Evolutionary conservation across 2,329 filamentous ascomycete species (phyloP), one percentile per base, ranked within the genome.

Genomic region (Xylariaceae sp.): DNA sequence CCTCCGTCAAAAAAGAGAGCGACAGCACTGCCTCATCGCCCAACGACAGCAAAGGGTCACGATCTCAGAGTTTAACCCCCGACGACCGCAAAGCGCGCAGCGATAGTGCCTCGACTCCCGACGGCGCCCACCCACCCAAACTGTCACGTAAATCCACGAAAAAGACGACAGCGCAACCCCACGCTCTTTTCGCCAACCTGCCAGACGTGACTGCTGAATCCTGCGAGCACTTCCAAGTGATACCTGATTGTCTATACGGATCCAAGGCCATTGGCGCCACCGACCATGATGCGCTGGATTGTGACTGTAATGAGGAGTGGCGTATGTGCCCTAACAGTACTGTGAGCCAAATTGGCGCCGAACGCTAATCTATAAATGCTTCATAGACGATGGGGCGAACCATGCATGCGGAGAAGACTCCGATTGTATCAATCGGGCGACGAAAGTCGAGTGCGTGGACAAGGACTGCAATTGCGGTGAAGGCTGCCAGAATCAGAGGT

Each of bases 381-480:
- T 48, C 56, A 54, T 35, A 86, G 83, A 71, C 33, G 73, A 82
- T 66, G 78, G 80, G 55, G 68, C 72, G 56, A 99, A 99, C 68
- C 71, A 86, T 71, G 91, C 94, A 44, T 99, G 94, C 68, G 92
- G 89, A 58, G 91, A 96, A 62, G 90, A 96, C 69, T 95, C 91
- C 14, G 92, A 97, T 69, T 99, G 94, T 71, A 99, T 99, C 76
- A 99, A 99, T 70, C 88, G 94, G 63, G 89, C 90, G 50, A 97
- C 92, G 51, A 97, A 96, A 70, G 96, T 97, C 82, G 94, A 99
- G 73, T 99, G 94, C 67, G 80, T 89, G 33, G 76, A 79, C 56
- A 83, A 83, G 53, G 87, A 91, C 59, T 94, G 91, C 70, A 89
- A 90, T 65, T 99, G 94, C 69, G 91, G 91, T 47, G 75, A 82